Evolutionary conservation across 306 rosid genomes (phyloP), one percentile per base, ranked within the genome.

Genomic region (Ziziphus jujuba): DNA sequence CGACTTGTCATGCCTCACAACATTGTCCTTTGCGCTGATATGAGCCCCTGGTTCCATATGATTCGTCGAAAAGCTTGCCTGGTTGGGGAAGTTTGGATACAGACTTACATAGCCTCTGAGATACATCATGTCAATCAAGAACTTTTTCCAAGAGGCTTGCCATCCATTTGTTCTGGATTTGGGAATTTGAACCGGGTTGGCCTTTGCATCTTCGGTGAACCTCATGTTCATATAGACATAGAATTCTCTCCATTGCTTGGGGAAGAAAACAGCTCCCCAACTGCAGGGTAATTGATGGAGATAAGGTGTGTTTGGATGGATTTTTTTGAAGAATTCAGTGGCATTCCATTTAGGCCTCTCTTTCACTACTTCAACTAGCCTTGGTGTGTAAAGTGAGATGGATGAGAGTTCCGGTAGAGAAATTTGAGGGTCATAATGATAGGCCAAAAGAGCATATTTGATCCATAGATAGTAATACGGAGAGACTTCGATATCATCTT

Each of bases 1-100:
- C 0, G 51, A 31, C 80, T 85, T 90, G 70, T 93, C 79, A 59
- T 93, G 99, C 71, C 79, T 85, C 49, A 93, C 89, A 1, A 80
- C 84, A 21, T 93, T 93, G 33, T 88, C 92, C 15, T 83, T 88
- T 19, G 99, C 97, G 71, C 97, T 88, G 35, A 93, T 90, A 65
- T 93, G 99, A 62, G 99, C 99, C 24, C 99, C 99, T 4, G 97
- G 99, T 56, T 93, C 99, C 99, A 90, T 90, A 74, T 93, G 99
- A 55, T 93, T 93, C 16, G 99, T 90, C 15, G 97, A 90, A 71
- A 93, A 86, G 89, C 99, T 93, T 5, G 95, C 87, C 38, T 93
- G 97, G 66, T 80, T 79, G 19, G 97, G 97, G 73, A 93, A 93
- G 66, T 93, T 93, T 12, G 99, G 99, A 67, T 93, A 93, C 2